Evolutionary conservation across 2,329 filamentous ascomycete genomes (phyloP).

Genomic region (Stagonosporopsis tanaceti): DNA sequence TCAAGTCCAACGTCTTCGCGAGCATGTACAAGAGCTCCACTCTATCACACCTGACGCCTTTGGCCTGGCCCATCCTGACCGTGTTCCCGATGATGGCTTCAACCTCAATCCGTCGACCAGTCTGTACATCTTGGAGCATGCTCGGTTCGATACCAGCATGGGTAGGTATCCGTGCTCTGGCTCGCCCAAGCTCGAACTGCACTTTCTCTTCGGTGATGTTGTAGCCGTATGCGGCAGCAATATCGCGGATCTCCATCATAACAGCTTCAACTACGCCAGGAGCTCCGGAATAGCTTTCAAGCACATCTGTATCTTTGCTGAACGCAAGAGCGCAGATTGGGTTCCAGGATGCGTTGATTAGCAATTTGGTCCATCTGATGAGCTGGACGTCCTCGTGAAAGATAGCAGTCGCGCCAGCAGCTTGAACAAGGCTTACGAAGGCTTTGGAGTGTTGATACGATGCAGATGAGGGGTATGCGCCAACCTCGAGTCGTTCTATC

Average conservation of each 20-base stretch:
- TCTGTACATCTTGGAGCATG: slow-evolving; percentile 59
- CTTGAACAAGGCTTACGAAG: slow-evolving; percentile 54
- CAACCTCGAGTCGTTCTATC: slow-evolving; percentile 59
- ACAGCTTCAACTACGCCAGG: slow-evolving; percentile 50
- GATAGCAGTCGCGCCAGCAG: slow-evolving; percentile 57
- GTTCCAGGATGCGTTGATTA: slow-evolving; percentile 70
- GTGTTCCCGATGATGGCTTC: slow-evolving; percentile 61
- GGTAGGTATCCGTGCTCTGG: slow-evolving; percentile 47
- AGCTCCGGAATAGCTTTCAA: slow-evolving; percentile 52
- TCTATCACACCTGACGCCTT: slow-evolving; percentile 52
- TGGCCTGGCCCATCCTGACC: slow-evolving; percentile 52
- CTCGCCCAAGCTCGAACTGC: slow-evolving; percentile 49
- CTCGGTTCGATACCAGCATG: slow-evolving; percentile 56
- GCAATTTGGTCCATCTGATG: slow-evolving; percentile 67
- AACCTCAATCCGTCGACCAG: slow-evolving; percentile 56
- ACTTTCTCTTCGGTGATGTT: slow-evolving; percentile 49
- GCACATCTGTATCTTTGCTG: slow-evolving; percentile 61
- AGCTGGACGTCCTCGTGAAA: slow-evolving; percentile 64
- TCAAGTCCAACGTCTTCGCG: slow-evolving; percentile 52
- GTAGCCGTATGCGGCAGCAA: slow-evolving; percentile 54
- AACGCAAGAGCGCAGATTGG: slow-evolving; percentile 65
- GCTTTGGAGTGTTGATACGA: slow-evolving; percentile 22
- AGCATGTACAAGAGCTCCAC: slow-evolving; percentile 57
- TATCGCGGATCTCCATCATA: slow-evolving; percentile 56
- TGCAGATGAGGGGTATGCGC: slow-evolving; percentile 55